A percentile compares a stretch with the other conserved stretches of the same genome.
phyloP scores from a whole-genome alignment of 257 asterid species.

The Lithospermum erythrorhizon region DNA sequence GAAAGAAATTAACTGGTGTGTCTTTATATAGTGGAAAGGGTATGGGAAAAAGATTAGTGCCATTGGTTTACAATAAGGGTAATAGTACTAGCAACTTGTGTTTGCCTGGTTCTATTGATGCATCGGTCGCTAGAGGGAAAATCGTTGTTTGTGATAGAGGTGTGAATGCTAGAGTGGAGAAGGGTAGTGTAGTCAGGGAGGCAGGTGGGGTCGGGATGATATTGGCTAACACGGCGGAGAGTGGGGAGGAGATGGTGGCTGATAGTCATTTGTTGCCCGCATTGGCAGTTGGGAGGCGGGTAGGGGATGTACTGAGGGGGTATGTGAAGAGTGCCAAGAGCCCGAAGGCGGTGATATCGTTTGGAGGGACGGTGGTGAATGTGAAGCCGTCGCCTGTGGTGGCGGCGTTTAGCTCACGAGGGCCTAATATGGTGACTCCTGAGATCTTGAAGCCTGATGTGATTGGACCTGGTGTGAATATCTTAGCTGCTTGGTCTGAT shows the following conservation, averaged over 20 bases:
- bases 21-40: slow-evolving; percentile 38
- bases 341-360: slow-evolving; percentile 34
- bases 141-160: slow-evolving; percentile 14
- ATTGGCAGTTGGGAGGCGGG: slow-evolving; percentile 7
- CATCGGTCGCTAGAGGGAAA: slow-evolving; percentile 7
- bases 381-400: slow-evolving; percentile 48
- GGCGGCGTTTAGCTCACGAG: slow-evolving; percentile 44
- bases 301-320: slow-evolving; percentile 7
- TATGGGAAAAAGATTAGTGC: slow-evolving; percentile 17
- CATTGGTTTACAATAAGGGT: slow-evolving; percentile 20
- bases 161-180: slow-evolving; percentile 33
- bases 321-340: slow-evolving; percentile 11
- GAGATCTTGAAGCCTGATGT: slow-evolving; percentile 44
- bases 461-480: slow-evolving; percentile 50
- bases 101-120: slow-evolving; percentile 4
- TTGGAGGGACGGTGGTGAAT: slow-evolving; percentile 40
- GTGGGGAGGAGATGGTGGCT: slow-evolving; percentile 33
- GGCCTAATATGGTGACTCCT: slow-evolving; percentile 37
- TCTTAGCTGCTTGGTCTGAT: slow-evolving; percentile 38
- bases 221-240: slow-evolving; percentile 20
- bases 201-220: slow-evolving; percentile 12
- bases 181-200: slow-evolving; percentile 9
- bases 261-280: slow-evolving; percentile 15
- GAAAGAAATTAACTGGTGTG: slow-evolving; percentile 21
- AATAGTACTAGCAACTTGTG: slow-evolving; percentile 14